Conservation (phyloP, 1,284 basidiomycete species). For the Cutaneotrichosporon curvatum region DNA sequence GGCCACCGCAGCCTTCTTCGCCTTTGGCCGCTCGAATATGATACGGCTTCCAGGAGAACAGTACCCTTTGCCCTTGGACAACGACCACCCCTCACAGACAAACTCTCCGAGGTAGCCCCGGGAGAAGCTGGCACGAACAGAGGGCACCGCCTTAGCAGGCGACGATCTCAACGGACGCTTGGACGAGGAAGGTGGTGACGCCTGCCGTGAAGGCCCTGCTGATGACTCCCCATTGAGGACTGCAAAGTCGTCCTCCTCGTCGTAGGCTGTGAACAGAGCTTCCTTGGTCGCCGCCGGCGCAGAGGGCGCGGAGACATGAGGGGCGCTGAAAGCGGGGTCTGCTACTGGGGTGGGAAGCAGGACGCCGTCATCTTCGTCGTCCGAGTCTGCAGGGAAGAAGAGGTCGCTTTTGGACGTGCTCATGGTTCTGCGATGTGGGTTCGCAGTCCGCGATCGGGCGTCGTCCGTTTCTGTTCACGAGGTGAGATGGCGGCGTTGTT, state of each 20-base stretch:
- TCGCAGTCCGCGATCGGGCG: no score
- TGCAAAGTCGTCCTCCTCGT: slow-evolving; percentile 8
- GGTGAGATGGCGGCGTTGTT: no score
- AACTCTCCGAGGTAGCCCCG: slow-evolving; percentile 45
- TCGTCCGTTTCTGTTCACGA: no score
- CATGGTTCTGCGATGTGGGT: not conserved
- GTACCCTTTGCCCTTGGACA: slow-evolving; percentile 46
- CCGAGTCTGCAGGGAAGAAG: slow-evolving; percentile 21
- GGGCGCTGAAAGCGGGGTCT: no score
- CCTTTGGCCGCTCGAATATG: slow-evolving; percentile 38
- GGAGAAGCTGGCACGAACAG: slow-evolving; percentile 24
- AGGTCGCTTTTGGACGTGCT: slow-evolving; percentile 10
- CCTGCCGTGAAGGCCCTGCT: slow-evolving; percentile 7
- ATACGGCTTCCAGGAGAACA: slow-evolving; percentile 41
- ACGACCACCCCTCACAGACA: slow-evolving; percentile 45
- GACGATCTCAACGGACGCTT: not conserved
- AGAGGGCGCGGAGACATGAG: no score
- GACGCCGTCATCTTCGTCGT: slow-evolving; percentile 9
- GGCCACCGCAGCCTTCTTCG: slow-evolving; percentile 11
- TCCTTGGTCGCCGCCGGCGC: slow-evolving; percentile 1
- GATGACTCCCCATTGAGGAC: not conserved
- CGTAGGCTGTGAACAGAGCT: slow-evolving; percentile 10
- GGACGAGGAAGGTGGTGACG: slow-evolving; percentile 20
- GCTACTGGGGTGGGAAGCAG: no score
- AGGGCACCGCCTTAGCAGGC: not conserved